Conservation (phyloP, 2,329 filamentous ascomycete species). For the Blumeria graminis region DNA sequence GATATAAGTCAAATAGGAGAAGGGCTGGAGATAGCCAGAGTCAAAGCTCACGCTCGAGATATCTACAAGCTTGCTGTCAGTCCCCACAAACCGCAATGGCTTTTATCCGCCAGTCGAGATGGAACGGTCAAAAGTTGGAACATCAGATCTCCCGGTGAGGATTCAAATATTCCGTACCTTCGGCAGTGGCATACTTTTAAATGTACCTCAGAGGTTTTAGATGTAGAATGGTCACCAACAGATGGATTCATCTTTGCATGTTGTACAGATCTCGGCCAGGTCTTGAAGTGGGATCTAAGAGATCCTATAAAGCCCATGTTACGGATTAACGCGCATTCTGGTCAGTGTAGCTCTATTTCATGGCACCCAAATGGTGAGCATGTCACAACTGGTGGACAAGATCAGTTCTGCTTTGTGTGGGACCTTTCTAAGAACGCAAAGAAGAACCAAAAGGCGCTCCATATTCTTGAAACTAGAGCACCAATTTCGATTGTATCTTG, state of each 20-base stretch:
- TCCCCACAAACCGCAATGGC: slow-evolving; percentile 29
- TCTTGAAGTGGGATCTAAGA: slow-evolving; percentile 40
- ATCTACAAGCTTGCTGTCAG: slow-evolving; percentile 39
- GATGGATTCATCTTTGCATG: slow-evolving; percentile 38
- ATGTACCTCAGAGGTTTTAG: slow-evolving; percentile 31
- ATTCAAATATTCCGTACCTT: slow-evolving; percentile 23
- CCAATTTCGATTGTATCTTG: slow-evolving; percentile 34
- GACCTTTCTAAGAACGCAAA: slow-evolving; percentile 34
- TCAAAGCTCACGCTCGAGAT: slow-evolving; percentile 38
- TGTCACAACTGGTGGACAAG: slow-evolving; percentile 35
- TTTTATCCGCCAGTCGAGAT: slow-evolving; percentile 40
- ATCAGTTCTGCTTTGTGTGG: slow-evolving; percentile 40
- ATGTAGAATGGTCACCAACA: slow-evolving; percentile 40
- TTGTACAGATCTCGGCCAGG: slow-evolving; percentile 34
- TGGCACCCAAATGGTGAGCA: slow-evolving; percentile 49
- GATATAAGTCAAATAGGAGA: slow-evolving; percentile 26
- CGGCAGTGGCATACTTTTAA: slow-evolving; percentile 14
- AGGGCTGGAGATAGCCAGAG: slow-evolving; percentile 25
- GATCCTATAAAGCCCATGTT: slow-evolving; percentile 28
- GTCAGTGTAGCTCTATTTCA: slow-evolving; percentile 31
- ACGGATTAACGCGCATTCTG: slow-evolving; percentile 34
- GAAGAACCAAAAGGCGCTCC: slow-evolving; percentile 39
- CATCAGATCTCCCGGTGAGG: slow-evolving; percentile 23
- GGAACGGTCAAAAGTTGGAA: slow-evolving; percentile 38
- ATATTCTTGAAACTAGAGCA: slow-evolving; percentile 34